Evolutionary conservation across 192 early-diverging fungal genomes (phyloP), one percentile per base, ranked within the genome.

Genomic region (Backusella liffmaniae): DNA sequence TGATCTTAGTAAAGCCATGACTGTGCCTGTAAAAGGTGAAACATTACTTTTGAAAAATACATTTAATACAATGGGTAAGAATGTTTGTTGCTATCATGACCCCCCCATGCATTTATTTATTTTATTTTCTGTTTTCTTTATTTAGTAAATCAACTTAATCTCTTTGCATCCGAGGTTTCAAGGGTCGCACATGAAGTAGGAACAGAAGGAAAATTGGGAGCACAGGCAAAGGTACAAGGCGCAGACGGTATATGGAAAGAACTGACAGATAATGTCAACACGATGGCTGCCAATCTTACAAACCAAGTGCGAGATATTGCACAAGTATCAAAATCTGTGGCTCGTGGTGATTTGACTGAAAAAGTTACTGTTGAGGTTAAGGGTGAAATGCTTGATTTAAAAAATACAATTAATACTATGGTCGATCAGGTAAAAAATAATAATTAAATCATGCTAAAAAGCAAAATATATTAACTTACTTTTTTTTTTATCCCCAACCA

Each of bases 61-160:
- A 2, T 91, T 94, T 35, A 94, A 94, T 79, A 86, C 83, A 5
- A 90, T 94, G 88, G 93, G 90, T 84, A 88, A 88, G 76, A 73
- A 26, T 70, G 29, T 32, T 67, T 34, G 13, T n/a, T 67, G 32
- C 35, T 67, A 36, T 67, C 66, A 36, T 67, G 29, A 32, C 29
- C 66, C 34, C 34, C 34, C 10, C 21, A 36, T 15, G 18, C 16
- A 37, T 39, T 13, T 35, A 36, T 16, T 56, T 21, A 56, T 37
- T 56, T 36, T 71, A 13, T 37, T 18, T 67, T 36, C 51, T 21
- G 56, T 9, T 74, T 41, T 65, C 0, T 56, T 18, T 73, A 59
- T 65, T 6, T 59, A 87, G 89, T 91, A 18, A 85, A 86, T 53
- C 83, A 84, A 74, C 80, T 90, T 66, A 83, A 82, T 16, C 78